These are phyloP conservation scores for Phaeosphaeria sp. DNA, from an alignment of 2,329 filamentous ascomycete genomes.

Conservation along the genomic window DNA sequence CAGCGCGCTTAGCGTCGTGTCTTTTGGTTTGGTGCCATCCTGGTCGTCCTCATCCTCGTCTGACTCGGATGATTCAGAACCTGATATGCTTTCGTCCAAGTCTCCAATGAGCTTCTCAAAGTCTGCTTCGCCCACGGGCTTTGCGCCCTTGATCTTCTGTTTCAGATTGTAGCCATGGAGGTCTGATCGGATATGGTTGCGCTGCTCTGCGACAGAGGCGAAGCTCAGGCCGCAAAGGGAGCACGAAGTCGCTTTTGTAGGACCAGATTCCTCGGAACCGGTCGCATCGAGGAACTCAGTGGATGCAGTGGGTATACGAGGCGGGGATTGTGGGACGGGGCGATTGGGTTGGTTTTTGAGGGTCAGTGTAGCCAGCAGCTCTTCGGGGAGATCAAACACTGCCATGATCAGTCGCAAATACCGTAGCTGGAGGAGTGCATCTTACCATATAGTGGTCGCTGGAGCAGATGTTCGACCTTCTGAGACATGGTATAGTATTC, in stretches of 20 bases:
- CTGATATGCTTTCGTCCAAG: slow-evolving; percentile 89
- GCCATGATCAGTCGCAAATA: slow-evolving; percentile 20
- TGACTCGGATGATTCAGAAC: slow-evolving; percentile 75
- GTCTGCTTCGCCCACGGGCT: slow-evolving; percentile 76
- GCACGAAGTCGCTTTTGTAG: slow-evolving; percentile 73
- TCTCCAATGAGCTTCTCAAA: slow-evolving; percentile 87
- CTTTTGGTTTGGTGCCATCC: slow-evolving; percentile 59
- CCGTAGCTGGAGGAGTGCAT: background rate
- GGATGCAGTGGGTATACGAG: slow-evolving; percentile 9
- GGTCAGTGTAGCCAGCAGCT: slow-evolving; percentile 73
- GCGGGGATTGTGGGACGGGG: slow-evolving; percentile 20
- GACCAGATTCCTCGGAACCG: slow-evolving; percentile 48
- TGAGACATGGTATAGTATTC: slow-evolving; percentile 30
- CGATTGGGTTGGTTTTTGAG: slow-evolving; percentile 54
- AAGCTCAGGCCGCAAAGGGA: slow-evolving; percentile 79
- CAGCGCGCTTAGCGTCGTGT: slow-evolving; percentile 75
- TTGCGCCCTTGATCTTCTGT: slow-evolving; percentile 78
- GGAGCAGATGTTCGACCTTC: slow-evolving; percentile 39
- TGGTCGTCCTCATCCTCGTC: slow-evolving; percentile 74
- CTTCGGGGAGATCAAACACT: slow-evolving; percentile 84
- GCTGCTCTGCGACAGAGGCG: slow-evolving; percentile 76
- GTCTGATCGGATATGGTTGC: slow-evolving; percentile 86
- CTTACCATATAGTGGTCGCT: slow-evolving; percentile 49
- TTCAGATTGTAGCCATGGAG: slow-evolving; percentile 95
- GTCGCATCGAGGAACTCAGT: slow-evolving; percentile 45